Conservation (phyloP, 495 filamentous ascomycete species). For the Pyrenopolyporus hunteri region DNA sequence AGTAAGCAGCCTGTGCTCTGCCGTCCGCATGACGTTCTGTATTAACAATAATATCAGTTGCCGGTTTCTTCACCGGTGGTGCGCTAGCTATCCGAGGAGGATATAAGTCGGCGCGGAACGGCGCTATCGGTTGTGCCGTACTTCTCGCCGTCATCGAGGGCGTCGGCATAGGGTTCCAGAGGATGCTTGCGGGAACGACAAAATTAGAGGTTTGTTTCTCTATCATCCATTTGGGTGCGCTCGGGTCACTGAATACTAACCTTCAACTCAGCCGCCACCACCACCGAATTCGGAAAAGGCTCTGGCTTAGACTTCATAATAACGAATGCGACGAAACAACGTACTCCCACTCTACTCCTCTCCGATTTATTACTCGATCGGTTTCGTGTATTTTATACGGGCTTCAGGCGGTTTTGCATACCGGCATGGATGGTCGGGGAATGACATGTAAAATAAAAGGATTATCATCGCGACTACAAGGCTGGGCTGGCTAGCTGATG, state of each 20-base stretch:
- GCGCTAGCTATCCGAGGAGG: slow-evolving; percentile 89
- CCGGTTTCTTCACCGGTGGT: slow-evolving; percentile 96
- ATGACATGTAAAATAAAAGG: slow-evolving; percentile 39
- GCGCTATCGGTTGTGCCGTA: slow-evolving; percentile 92
- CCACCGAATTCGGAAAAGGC: slow-evolving; percentile 46
- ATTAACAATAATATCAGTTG: slow-evolving; percentile 51
- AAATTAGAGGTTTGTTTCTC: slow-evolving; percentile 71
- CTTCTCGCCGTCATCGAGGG: slow-evolving; percentile 96
- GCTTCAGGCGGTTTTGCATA: slow-evolving; percentile 35
- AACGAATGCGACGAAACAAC: slow-evolving; percentile 28
- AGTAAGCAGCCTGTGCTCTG: slow-evolving; percentile 25
- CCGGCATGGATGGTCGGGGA: slow-evolving; percentile 22
- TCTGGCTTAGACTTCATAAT: slow-evolving; percentile 43
- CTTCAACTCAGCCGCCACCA: slow-evolving; percentile 44
- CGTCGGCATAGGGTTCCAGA: slow-evolving; percentile 94
- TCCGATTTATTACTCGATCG: slow-evolving; percentile 34
- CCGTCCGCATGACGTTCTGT: too few species aligned
- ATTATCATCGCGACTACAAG: slow-evolving; percentile 8
- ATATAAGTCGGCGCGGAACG: slow-evolving; percentile 84
- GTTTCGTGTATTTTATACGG: slow-evolving; percentile 45
- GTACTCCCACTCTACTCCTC: slow-evolving; percentile 49
- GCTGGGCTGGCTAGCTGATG: not conserved
- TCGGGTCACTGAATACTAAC: not conserved
- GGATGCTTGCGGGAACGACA: slow-evolving; percentile 93
- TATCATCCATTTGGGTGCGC: not conserved